These are phyloP conservation scores for Rubroboletus satanas DNA, from an alignment of 768 basidiomycete genomes.

Conservation along the genomic window DNA sequence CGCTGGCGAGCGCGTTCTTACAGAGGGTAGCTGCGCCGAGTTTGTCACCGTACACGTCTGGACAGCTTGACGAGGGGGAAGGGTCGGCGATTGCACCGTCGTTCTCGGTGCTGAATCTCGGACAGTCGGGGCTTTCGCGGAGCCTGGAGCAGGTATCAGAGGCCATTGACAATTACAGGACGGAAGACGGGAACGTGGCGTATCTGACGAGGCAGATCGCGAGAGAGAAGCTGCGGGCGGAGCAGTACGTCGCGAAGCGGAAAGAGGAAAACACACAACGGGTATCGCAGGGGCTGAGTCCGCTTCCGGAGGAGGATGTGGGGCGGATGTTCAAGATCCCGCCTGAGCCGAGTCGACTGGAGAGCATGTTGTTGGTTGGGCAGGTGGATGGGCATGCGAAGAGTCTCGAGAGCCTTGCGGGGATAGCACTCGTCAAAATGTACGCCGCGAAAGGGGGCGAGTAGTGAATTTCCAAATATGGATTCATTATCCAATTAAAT, in stretches of 20 bases:
- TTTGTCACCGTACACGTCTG: constrained; percentile 34
- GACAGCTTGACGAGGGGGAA: constrained; percentile 37
- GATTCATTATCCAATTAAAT: background rate
- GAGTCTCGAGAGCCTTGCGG: constrained; percentile 63
- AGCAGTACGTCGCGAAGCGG: constrained; percentile 75
- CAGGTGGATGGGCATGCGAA: constrained; percentile 85
- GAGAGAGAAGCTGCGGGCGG: constrained; percentile 76
- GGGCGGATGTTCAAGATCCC: constrained; percentile 84
- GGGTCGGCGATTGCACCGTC: constrained; percentile 51
- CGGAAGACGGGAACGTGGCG: constrained; percentile 89
- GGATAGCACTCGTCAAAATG: constrained; percentile 75
- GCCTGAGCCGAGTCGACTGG: constrained; percentile 81
- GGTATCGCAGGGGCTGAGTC: constrained; percentile 76
- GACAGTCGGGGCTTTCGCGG: constrained; percentile 61
- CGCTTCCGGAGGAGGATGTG: constrained; percentile 85
- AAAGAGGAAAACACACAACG: constrained; percentile 84
- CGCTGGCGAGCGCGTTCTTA: constrained; percentile 77
- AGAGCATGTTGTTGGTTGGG: constrained; percentile 80
- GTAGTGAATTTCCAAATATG: background rate
- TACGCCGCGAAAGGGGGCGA: constrained; percentile 56
- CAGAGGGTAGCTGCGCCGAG: constrained; percentile 51
- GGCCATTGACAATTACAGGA: constrained; percentile 78
- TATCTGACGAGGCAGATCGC: constrained; percentile 86
- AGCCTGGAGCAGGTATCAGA: constrained; percentile 85
- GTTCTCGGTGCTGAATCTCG: constrained; percentile 68